Percentiles rank a stretch among this genome's conserved stretches.
Evolutionary conservation across 805 yeast species (phyloP).

Genomic region (Danielozyma ontarioensis): DNA sequence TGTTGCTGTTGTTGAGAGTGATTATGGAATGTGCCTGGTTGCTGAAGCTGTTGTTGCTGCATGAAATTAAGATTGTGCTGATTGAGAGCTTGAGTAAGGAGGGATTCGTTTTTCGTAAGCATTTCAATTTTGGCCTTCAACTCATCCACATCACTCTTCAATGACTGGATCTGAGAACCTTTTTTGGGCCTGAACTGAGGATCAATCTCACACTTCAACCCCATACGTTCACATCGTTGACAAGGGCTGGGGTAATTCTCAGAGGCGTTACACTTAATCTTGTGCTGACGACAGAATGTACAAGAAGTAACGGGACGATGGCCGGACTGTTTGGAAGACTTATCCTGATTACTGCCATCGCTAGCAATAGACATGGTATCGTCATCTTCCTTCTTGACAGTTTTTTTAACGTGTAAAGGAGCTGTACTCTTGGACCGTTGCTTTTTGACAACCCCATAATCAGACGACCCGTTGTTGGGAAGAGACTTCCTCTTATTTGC

Average conservation of each 20-base stretch:
- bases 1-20: background rate
- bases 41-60: constrained; percentile 15
- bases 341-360: background rate
- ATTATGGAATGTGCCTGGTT: background rate
- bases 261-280: constrained; percentile 87
- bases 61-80: constrained; percentile 32
- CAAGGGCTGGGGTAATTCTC: constrained; percentile 80
- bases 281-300: constrained; percentile 91
- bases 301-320: constrained; percentile 91
- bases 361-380: background rate
- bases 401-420: constrained; percentile 3
- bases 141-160: constrained; percentile 82
- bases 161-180: constrained; percentile 81
- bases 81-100: constrained; percentile 60
- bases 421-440: constrained; percentile 8
- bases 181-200: constrained; percentile 89
- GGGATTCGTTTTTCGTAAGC: constrained; percentile 56
- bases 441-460: constrained; percentile 4
- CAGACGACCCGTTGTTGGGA: constrained; percentile 4
- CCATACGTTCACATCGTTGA: constrained; percentile 76
- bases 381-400: background rate
- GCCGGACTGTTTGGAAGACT: constrained; percentile 26
- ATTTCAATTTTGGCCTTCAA: constrained; percentile 67
- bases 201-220: constrained; percentile 78
- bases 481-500: constrained; percentile 12